Evolutionary conservation across 768 basidiomycete species (phyloP), one percentile per base, ranked within the genome.

Genomic region (Boletus huronensis): DNA sequence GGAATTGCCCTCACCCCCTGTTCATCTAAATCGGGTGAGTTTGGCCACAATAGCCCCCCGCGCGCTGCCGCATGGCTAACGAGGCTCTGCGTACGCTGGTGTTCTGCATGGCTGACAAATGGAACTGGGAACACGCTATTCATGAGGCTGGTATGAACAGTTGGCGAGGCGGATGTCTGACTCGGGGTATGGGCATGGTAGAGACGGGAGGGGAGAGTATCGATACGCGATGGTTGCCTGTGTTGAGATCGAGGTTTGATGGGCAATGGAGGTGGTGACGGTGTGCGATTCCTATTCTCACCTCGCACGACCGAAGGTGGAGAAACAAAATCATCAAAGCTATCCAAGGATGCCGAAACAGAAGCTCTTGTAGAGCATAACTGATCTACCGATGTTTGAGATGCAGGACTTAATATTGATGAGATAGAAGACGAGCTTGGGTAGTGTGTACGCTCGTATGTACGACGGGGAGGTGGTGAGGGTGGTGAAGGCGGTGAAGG

Each of bases 1-100:
- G 73, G 69, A 23, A 67, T 64, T n/a, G 64, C 59, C 35, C 47
- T 59, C 16, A 56, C 63, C 54, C 64, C 72, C 44, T 72, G 65
- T 21, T 60, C 58, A 32, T 50, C 32, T 9, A 21, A 11, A 16
- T 16, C 47, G 0, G 64, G 59, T 14, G 62, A 57, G 48, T 66
- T 66, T 21, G 78, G 78, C 78, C 78, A 79, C 43, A 58, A 16
- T 5, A 62, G 53, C 2, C 78, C 73, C 3, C 72, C 68, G 14
- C 75, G 74, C 3, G 82, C 70, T 8, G 83, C 83, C 8, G 82
- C 87, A 16, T 68, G 71, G 57, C 83, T 78, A 60, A 89, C 66
- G 25, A 88, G 72, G 56, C 75, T 82, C 55, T 79, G 67, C 2
- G 85, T 83, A 36, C 85, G 80, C 53, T 77, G 74, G 58, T 84